Evolutionary conservation across 2,329 filamentous ascomycete species (phyloP), one percentile per base, ranked within the genome.

Genomic region (Fusarium algeriense): DNA sequence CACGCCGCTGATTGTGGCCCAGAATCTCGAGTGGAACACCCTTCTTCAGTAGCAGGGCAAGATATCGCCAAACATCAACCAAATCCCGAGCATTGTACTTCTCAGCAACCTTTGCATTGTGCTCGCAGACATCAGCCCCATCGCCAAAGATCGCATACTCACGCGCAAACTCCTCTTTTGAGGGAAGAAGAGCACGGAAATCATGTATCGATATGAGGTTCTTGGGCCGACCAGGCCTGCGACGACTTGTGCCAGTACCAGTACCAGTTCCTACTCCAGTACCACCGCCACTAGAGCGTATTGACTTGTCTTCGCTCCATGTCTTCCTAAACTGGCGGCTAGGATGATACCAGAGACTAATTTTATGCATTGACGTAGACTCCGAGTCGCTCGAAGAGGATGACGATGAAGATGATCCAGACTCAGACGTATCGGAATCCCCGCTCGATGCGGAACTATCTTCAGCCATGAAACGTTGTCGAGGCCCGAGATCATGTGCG

Each of bases 101-200:
- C 72, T 90, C 86, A 12, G 95, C 95, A 48, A 97, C 90, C 3
- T 83, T 82, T 12, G 94, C 93, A 79, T 99, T 99, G 75, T 97
- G 92, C 46, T 88, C 85, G 80, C 95, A 98, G 6, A 97, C 90
- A 40, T 92, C 88, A n/a, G 90, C 88, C 2, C 92, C 92, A 67
- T 94, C 90, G 6, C 94, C 94, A 78, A 96, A 95, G 17, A 98
- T 92, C 28, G 87, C 88, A 80, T 98, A 99, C 71, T 92, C 89
- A 62, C 89, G 84, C 4, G 94, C 96, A 67, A 98, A 87, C 59
- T 90, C 86, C 64, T 87, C 87, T 79, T 94, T 96, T 5, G 93
- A 92, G 0, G 95, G 95, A n/a, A 97, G 82, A 15, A 94, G 80
- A 50, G 88, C 84, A 13, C 89, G 87, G 30, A 97, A 79, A 68